Evolutionary conservation across 2,329 filamentous ascomycete species (phyloP), one percentile per base, ranked within the genome.

Genomic region (Trichoderma sp.): DNA sequence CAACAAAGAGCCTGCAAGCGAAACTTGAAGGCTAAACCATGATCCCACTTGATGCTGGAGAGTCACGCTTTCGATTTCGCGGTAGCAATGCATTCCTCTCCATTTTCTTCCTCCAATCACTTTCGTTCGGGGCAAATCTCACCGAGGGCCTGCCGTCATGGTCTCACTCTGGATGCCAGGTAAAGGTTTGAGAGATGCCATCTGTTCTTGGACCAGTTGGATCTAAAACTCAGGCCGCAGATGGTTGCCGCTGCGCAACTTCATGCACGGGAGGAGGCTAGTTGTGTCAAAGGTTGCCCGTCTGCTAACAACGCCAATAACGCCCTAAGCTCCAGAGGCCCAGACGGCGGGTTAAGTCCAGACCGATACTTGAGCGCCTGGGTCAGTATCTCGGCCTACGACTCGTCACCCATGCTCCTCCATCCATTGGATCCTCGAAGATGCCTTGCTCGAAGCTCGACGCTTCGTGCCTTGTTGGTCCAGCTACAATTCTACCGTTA

Each of bases 401-500:
- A 39, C 34, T 73, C 64, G 64, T 73, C 71, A 28, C 57, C 28
- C 58, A 71, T 56, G 39, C 11, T 71, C 61, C 73, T 71, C 77
- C 74, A 77, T 53, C 73, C 75, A 58, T 76, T 76, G 1, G 74
- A 65, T 14, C 57, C 34, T 8, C 66, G 68, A 3, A 72, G 51
- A 14, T 74, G 70, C 6, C 65, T 72, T 15, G 74, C 72, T 53
- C 74, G 74, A 21, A 80, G 71, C 30, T 78, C 74, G 15, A 73
- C 53, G 8, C 65, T 71, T 32, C 70, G 73, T 7, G 72, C 72
- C 65, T 75, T 77, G 70, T 76, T 79, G 18, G 77, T 76, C 78
- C 78, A 79, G 21, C 76, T 78, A 14, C 18, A 39, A 9, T 4
- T 21, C 21, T 32, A 69, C 70, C 24, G 73, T 68, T 36, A 57